These are phyloP conservation scores for Picea glauca DNA, from an alignment of 75 land plant species.

Conservation along the genomic window DNA sequence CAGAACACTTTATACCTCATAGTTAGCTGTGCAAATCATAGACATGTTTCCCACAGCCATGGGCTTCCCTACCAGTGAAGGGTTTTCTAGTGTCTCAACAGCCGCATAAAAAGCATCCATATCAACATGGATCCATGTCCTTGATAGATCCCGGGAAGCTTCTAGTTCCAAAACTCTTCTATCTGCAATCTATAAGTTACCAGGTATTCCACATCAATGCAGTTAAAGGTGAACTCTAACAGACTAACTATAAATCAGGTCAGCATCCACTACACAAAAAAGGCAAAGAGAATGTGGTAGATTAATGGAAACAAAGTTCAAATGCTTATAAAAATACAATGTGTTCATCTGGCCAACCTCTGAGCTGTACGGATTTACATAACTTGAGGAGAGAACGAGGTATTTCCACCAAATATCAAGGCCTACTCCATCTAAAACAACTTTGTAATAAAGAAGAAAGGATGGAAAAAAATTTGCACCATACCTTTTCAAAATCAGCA, in stretches of 20 bases:
- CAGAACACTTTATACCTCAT: constrained; percentile 60
- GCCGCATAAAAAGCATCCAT: constrained; percentile 98
- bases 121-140: constrained; percentile 85
- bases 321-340: not conserved
- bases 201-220: not conserved
- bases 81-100: constrained; percentile 79
- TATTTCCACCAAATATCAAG: not conserved
- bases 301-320: not conserved
- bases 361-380: not conserved
- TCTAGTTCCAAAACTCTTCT: constrained; percentile 65
- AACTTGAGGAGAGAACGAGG: not conserved
- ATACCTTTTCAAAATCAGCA: constrained; percentile 58
- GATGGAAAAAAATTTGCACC: not conserved
- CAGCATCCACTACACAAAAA: not conserved
- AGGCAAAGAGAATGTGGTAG: not conserved
- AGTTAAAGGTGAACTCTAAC: not conserved
- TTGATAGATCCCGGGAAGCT: constrained; percentile 59
- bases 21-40: constrained; percentile 92
- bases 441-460: not conserved
- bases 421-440: not conserved
- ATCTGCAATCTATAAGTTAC: constrained; percentile 56
- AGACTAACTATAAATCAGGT: not conserved
- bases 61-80: constrained; percentile 69
- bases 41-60: constrained; percentile 94
- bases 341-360: not conserved